A percentile compares a stretch with the other conserved stretches of the same genome.
These are phyloP conservation scores for Fusarium odoratissimum DNA, from an alignment of 2,329 filamentous ascomycete species.

Conservation along the genomic window DNA sequence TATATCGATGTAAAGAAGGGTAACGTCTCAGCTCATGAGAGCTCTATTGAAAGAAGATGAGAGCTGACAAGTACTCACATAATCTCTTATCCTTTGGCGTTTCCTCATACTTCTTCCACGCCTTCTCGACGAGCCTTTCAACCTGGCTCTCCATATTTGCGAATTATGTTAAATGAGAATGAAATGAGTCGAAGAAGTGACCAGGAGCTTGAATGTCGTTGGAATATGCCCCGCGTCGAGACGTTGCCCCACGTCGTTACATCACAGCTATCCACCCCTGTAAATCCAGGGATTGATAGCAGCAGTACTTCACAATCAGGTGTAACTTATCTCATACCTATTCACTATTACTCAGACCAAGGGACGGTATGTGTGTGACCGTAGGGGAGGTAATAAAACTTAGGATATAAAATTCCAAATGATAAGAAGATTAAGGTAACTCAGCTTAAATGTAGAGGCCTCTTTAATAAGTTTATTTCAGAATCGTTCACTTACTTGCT, in stretches of 20 bases:
- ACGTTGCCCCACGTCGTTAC: slow-evolving; percentile 41
- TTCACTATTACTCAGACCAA: neutral
- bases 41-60: neutral
- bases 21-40: neutral
- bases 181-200: neutral
- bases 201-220: slow-evolving; percentile 10
- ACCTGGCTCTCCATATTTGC: slow-evolving; percentile 82
- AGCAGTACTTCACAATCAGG: neutral
- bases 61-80: slow-evolving; percentile 53
- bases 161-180: neutral
- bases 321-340: neutral
- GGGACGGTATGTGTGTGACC: neutral
- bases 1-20: neutral
- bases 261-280: slow-evolving; percentile 39
- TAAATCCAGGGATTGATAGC: neutral
- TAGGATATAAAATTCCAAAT: neutral
- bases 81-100: slow-evolving; percentile 61
- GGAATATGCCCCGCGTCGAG: slow-evolving; percentile 38
- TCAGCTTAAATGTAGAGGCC: neutral
- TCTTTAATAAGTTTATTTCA: neutral
- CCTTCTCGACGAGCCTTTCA: slow-evolving; percentile 74
- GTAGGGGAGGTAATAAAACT: neutral
- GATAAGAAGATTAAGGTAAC: neutral
- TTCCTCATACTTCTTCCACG: slow-evolving; percentile 71
- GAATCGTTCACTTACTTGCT: neutral